A percentile compares a stretch with the other conserved stretches of the same genome.
These are phyloP conservation scores for Talaromyces albobiverticillius DNA, from an alignment of 2,329 filamentous ascomycete species.

Conservation along the genomic window DNA sequence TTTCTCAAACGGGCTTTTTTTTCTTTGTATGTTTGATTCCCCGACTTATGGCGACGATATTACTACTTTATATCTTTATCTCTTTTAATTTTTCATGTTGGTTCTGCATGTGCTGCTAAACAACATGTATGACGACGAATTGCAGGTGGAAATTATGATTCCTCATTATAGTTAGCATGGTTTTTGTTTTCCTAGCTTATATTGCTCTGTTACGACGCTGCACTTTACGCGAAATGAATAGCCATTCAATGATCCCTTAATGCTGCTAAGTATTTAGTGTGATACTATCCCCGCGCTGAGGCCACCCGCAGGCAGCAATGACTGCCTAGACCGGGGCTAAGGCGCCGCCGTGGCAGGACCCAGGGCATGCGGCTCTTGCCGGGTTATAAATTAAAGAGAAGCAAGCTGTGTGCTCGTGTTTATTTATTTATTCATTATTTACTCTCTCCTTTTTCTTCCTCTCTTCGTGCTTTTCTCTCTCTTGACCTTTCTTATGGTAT, in stretches of 20 bases:
- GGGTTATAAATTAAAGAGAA: neutral
- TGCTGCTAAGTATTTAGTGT: too few relatives aligned
- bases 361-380: neutral
- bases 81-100: neutral
- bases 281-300: too few relatives aligned
- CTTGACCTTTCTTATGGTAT: too few relatives aligned
- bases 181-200: too few relatives aligned
- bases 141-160: neutral
- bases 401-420: neutral
- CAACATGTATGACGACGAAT: neutral
- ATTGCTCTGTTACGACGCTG: too few relatives aligned
- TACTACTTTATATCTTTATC: neutral
- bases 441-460: too few relatives aligned
- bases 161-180: neutral
- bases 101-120: neutral
- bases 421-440: too few relatives aligned
- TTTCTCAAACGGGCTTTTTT: neutral
- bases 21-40: conserved; percentile 6
- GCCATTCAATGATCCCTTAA: too few relatives aligned
- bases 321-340: neutral
- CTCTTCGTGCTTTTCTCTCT: too few relatives aligned
- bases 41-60: neutral
- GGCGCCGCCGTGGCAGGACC: neutral
- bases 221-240: too few relatives aligned
- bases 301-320: conserved; percentile 4